Evolutionary conservation across 805 yeast species (phyloP).

Genomic region (Blastobotrys chiropterorum): DNA sequence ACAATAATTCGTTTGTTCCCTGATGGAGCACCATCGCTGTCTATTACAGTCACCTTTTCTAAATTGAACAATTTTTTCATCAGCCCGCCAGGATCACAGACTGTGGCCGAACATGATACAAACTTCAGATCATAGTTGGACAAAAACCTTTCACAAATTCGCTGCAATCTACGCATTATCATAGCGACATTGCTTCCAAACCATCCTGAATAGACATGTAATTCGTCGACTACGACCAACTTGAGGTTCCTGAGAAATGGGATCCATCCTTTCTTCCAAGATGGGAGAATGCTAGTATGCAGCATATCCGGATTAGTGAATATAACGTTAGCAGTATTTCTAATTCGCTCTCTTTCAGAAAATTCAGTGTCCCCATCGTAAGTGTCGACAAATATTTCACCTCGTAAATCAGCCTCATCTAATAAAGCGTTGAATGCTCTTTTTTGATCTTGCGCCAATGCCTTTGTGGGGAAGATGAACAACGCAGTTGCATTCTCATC

Average conservation of each 20-base stretch:
- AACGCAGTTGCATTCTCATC: conserved; percentile 51
- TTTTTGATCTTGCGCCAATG: conserved; percentile 94
- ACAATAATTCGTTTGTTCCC: conserved; percentile 69
- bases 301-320: conserved; percentile 95
- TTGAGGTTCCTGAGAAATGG: conserved; percentile 57
- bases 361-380: conserved; percentile 91
- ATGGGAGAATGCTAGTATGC: conserved; percentile 78
- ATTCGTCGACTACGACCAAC: conserved; percentile 73
- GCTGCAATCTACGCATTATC: conserved; percentile 69
- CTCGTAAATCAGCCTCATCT: conserved; percentile 28
- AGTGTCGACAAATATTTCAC: conserved; percentile 50
- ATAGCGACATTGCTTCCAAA: conserved; percentile 91
- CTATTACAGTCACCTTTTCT: conserved; percentile 36
- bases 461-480: conserved; percentile 94
- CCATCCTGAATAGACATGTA: conserved; percentile 78
- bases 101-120: conserved; percentile 92
- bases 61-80: conserved; percentile 73
- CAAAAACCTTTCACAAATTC: conserved; percentile 47
- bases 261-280: conserved; percentile 60
- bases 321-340: conserved; percentile 65
- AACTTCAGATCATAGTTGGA: conserved; percentile 55
- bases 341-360: conserved; percentile 45
- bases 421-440: conserved; percentile 55
- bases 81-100: conserved; percentile 64
- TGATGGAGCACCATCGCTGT: conserved; percentile 83